Evolutionary conservation across 306 rosid species (phyloP).

Genomic region (Alnus rubra): DNA sequence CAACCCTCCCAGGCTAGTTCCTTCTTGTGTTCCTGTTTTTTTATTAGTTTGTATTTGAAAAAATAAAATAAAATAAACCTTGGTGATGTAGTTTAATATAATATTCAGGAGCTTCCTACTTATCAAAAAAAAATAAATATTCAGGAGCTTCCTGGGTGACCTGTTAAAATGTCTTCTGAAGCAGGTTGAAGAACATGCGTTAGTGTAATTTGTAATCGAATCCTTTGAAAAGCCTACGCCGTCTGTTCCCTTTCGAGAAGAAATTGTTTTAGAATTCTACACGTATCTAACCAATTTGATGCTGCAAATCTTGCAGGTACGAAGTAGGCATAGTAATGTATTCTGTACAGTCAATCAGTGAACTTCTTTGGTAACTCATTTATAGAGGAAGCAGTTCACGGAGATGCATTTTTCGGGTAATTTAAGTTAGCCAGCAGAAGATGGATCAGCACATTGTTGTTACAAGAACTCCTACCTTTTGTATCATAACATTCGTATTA

Average conservation of each 20-base stretch:
- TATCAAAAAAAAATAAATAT: no score
- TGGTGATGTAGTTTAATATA: no score
- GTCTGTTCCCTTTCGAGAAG: neutral
- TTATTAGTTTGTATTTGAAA: no score
- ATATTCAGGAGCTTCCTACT: no score
- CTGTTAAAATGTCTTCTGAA: no score
- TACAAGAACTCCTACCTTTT: conserved; percentile 8
- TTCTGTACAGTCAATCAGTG: conserved; percentile 19
- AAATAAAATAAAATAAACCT: no score
- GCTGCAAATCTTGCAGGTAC: conserved; percentile 27
- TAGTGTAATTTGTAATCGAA: neutral
- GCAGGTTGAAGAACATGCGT: neutral
- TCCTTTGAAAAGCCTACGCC: neutral
- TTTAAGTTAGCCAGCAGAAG: conserved; percentile 1
- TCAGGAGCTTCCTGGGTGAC: no score
- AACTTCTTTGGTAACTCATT: neutral
- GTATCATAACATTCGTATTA: conserved; percentile 15
- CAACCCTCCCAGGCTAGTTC: no score
- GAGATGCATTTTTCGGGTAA: conserved; percentile 14
- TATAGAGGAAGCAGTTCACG: neutral
- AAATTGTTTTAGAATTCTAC: neutral
- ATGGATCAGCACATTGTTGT: conserved; percentile 6
- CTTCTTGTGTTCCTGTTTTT: no score
- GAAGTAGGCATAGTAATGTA: neutral
- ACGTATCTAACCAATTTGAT: neutral